Percentiles rank a stretch among this genome's conserved stretches.
Conservation (phyloP, 345 rosid species). For the Crucihimalaya himalaica region DNA sequence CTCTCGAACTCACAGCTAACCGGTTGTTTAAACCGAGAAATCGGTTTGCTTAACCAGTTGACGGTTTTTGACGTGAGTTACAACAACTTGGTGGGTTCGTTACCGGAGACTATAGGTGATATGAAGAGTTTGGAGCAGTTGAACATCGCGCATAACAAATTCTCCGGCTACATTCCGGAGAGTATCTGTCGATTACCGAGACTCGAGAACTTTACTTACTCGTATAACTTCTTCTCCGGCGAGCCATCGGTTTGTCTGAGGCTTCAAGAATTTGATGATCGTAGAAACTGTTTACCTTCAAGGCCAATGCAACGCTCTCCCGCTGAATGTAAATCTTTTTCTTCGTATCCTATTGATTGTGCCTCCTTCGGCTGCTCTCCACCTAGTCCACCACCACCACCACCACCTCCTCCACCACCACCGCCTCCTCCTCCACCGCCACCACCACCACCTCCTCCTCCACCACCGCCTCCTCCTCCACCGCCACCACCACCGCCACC, state of each 20-base stretch:
- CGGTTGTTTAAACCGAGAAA: constrained; percentile 67
- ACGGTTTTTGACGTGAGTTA: constrained; percentile 74
- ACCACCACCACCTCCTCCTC: constrained; percentile 34
- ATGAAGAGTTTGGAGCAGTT: constrained; percentile 80
- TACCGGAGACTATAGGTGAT: constrained; percentile 64
- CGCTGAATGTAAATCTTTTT: constrained; percentile 57
- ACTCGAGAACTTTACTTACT: constrained; percentile 75
- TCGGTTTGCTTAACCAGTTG: constrained; percentile 55
- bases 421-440: not conserved
- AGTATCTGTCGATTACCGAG: constrained; percentile 66
- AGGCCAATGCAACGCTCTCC: constrained; percentile 67
- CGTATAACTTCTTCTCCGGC: constrained; percentile 59
- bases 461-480: constrained; percentile 25
- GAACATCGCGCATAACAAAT: constrained; percentile 63
- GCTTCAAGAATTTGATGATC: constrained; percentile 56
- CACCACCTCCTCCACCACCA: constrained; percentile 2
- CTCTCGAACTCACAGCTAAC: constrained; percentile 54
- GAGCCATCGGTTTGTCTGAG: constrained; percentile 66
- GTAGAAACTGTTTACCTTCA: constrained; percentile 59
- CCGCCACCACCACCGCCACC: not conserved
- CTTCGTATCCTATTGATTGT: constrained; percentile 58
- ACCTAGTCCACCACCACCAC: constrained; percentile 35
- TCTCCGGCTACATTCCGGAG: constrained; percentile 66
- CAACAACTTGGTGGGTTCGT: constrained; percentile 65
- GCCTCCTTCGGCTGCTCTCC: constrained; percentile 56